A percentile compares a stretch with the other conserved stretches of the same genome.
Conservation (phyloP, 2,329 filamentous ascomycete species). For the Graphium sp. region DNA sequence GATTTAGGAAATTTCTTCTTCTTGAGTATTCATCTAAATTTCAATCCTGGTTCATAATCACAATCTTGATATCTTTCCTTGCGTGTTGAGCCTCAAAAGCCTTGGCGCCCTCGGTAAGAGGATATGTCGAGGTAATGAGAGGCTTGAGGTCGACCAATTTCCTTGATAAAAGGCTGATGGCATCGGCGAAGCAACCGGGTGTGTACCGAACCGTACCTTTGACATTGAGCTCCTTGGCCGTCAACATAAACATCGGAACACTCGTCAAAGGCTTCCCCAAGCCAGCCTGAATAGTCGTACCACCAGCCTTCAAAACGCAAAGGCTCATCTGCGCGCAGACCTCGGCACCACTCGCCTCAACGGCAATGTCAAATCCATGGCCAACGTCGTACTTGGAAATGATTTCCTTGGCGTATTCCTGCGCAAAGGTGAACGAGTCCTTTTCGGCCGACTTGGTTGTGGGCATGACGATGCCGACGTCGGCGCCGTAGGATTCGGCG, state of each 20-base stretch:
- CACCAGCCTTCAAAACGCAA: constrained; percentile 9
- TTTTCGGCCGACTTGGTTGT: constrained; percentile 6
- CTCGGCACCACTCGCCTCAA: constrained; percentile 11
- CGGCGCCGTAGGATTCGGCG: constrained; percentile 9
- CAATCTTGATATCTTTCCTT: too few relatives aligned
- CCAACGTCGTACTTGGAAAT: constrained; percentile 6
- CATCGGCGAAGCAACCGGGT: constrained; percentile 10
- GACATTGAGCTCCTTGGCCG: constrained; percentile 10
- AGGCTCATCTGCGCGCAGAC: constrained; percentile 10
- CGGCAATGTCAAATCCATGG: constrained; percentile 9
- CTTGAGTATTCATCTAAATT: too few relatives aligned
- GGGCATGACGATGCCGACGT: constrained; percentile 8
- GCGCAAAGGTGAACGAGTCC: constrained; percentile 6
- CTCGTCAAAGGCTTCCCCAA: constrained; percentile 8
- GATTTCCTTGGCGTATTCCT: constrained; percentile 7
- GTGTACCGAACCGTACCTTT: constrained; percentile 11
- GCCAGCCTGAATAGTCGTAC: constrained; percentile 10
- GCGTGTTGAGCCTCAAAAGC: too few relatives aligned
- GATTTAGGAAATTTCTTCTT: too few relatives aligned
- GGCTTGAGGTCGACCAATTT: constrained; percentile 10
- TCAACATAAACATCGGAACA: constrained; percentile 9
- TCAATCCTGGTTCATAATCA: too few relatives aligned
- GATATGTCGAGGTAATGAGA: constrained; percentile 10
- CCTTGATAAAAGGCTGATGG: constrained; percentile 8
- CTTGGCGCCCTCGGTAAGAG: constrained; percentile 7